Conservation (phyloP, 139 green algal species). For the Chlamydomonas schloesseri region DNA sequence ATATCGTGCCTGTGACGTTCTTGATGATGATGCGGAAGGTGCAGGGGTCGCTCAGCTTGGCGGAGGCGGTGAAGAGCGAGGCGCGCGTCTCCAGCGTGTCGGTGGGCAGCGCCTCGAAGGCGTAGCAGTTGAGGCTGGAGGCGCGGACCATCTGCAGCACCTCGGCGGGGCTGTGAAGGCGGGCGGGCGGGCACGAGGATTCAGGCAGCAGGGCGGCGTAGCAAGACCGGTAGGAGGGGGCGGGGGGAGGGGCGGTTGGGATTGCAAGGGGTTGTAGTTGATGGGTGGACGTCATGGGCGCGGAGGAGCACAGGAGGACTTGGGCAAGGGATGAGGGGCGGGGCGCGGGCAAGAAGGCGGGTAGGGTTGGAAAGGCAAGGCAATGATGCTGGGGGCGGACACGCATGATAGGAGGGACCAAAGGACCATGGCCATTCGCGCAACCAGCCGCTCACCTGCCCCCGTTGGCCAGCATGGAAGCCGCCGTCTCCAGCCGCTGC, state of each 20-base stretch:
- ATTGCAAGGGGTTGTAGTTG: background rate
- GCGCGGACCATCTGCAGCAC: conserved; percentile 46
- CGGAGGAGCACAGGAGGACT: background rate
- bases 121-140: conserved; percentile 53
- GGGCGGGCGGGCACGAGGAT: background rate
- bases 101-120: conserved; percentile 33
- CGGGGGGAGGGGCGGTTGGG: background rate
- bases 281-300: background rate
- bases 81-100: conserved; percentile 48
- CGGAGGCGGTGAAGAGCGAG: conserved; percentile 21
- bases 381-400: too few relatives aligned
- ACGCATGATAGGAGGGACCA: too few relatives aligned
- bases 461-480: conserved; percentile 10
- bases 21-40: conserved; percentile 56
- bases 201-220: background rate
- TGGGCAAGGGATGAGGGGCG: background rate
- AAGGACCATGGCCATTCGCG: too few relatives aligned
- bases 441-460: background rate
- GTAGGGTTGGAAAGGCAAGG: too few relatives aligned
- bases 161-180: background rate
- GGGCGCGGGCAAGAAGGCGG: too few relatives aligned
- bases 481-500: conserved; percentile 34
- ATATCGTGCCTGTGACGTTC: conserved; percentile 46
- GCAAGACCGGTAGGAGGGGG: background rate
- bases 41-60: conserved; percentile 37